These are phyloP conservation scores for Aureobasidium sp. DNA, from an alignment of 2,329 filamentous ascomycete genomes.

Conservation along the genomic window DNA sequence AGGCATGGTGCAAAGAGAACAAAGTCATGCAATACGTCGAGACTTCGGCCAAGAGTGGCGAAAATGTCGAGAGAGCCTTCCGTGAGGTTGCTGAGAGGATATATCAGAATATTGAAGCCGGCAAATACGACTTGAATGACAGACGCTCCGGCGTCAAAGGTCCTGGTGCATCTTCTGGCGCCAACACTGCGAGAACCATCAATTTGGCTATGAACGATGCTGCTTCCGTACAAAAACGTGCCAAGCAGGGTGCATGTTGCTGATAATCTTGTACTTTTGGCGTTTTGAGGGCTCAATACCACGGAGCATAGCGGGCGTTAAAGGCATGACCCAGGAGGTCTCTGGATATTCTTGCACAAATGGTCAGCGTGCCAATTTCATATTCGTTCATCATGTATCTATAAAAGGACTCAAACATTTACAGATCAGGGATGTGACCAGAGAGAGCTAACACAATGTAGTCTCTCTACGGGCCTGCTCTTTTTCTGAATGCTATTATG, in stretches of 20 bases:
- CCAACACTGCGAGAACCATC: conserved; percentile 32
- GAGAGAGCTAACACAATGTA: no score
- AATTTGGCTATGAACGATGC: conserved; percentile 36
- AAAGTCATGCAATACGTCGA: conserved; percentile 90
- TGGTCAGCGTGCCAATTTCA: neutral
- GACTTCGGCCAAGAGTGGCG: conserved; percentile 90
- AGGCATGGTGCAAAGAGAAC: conserved; percentile 80
- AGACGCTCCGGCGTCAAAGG: conserved; percentile 82
- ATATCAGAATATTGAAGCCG: conserved; percentile 92
- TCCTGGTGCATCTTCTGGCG: conserved; percentile 41
- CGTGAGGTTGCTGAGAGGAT: conserved; percentile 90
- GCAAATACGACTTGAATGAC: conserved; percentile 90
- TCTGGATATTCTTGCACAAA: neutral
- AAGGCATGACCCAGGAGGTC: neutral
- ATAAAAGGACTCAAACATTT: no score
- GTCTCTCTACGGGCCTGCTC: no score
- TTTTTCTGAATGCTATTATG: no score
- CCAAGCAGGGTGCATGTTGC: conserved; percentile 22
- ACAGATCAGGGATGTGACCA: no score
- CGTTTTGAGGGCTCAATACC: neutral
- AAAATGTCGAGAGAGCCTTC: conserved; percentile 89
- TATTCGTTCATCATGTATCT: neutral
- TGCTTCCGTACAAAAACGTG: conserved; percentile 22
- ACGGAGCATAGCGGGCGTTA: conserved; percentile 6
- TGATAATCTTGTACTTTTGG: conserved; percentile 12